These are phyloP conservation scores for Parasitella parasitica DNA, from an alignment of 371 early-diverging fungal species.

Conservation along the genomic window DNA sequence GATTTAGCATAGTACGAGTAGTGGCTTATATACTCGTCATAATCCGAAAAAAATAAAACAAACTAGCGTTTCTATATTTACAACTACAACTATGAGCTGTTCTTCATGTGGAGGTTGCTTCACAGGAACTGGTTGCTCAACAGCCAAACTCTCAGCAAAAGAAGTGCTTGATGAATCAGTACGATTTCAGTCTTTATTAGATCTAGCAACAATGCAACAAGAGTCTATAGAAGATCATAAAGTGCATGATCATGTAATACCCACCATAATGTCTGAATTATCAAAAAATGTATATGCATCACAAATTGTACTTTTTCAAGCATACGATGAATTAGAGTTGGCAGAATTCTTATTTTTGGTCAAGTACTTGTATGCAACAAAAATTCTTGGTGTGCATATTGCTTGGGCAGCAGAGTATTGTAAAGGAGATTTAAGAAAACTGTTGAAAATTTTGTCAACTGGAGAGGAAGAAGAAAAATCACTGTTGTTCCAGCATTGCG, in stretches of 20 bases:
- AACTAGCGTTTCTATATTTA: neutral
- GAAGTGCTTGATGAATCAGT: neutral
- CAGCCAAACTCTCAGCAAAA: constrained; percentile 7
- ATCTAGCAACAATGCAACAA: neutral
- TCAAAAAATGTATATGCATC: constrained; percentile 31
- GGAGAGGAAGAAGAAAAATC: neutral
- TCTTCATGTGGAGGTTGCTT: constrained; percentile 27
- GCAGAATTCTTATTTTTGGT: constrained; percentile 13
- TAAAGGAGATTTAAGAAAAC: neutral
- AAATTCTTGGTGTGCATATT: constrained; percentile 19
- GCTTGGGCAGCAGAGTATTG: constrained; percentile 26
- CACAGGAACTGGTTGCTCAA: constrained; percentile 21
- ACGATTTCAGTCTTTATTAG: constrained; percentile 3
- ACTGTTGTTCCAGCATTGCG: constrained; percentile 12
- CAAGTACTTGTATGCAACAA: neutral
- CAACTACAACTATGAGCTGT: constrained; percentile 22
- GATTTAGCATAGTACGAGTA: constrained; percentile 9
- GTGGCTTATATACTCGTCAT: constrained; percentile 6
- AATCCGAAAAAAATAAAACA: too few relatives aligned
- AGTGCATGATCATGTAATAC: constrained; percentile 28
- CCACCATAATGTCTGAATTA: constrained; percentile 23
- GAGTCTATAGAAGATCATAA: neutral
- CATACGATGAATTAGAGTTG: constrained; percentile 11
- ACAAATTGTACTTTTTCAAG: constrained; percentile 21
- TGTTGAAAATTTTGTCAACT: neutral